phyloP scores from a whole-genome alignment of 2,329 filamentous ascomycete genomes.

The Pyricularia pennisetigena region DNA sequence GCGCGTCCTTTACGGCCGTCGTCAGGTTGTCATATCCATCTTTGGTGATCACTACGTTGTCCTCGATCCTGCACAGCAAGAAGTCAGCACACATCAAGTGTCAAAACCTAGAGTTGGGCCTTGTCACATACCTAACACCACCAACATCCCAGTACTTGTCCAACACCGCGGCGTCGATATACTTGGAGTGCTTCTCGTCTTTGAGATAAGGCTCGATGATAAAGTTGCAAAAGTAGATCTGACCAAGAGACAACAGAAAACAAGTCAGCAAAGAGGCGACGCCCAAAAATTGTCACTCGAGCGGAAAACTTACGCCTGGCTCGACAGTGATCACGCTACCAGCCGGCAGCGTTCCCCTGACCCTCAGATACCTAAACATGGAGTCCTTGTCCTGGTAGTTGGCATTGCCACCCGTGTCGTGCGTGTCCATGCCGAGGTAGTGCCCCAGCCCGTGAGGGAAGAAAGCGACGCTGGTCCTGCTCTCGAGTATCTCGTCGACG shows the following conservation, averaged over 20 bases:
- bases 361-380: conserved; percentile 79
- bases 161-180: conserved; percentile 65
- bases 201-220: conserved; percentile 75
- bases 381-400: conserved; percentile 71
- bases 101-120: conserved; percentile 11
- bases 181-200: conserved; percentile 62
- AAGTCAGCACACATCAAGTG: neutral
- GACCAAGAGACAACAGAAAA: neutral
- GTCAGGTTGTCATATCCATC: conserved; percentile 56
- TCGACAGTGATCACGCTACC: conserved; percentile 89
- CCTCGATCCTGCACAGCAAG: conserved; percentile 35
- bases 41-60: conserved; percentile 54
- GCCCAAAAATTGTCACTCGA: neutral
- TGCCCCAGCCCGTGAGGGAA: conserved; percentile 88
- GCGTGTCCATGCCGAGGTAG: conserved; percentile 86
- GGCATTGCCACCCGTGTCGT: conserved; percentile 73
- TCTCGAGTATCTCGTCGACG: conserved; percentile 65
- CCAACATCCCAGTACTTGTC: conserved; percentile 76
- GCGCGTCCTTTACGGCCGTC: conserved; percentile 51
- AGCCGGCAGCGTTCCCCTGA: conserved; percentile 64
- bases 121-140: conserved; percentile 49
- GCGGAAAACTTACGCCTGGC: conserved; percentile 57
- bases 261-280: neutral
- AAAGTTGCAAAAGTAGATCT: conserved; percentile 86
- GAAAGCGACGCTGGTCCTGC: conserved; percentile 78